phyloP scores from a whole-genome alignment of 164 flowering plant species.

The Cinnamomum chago region DNA sequence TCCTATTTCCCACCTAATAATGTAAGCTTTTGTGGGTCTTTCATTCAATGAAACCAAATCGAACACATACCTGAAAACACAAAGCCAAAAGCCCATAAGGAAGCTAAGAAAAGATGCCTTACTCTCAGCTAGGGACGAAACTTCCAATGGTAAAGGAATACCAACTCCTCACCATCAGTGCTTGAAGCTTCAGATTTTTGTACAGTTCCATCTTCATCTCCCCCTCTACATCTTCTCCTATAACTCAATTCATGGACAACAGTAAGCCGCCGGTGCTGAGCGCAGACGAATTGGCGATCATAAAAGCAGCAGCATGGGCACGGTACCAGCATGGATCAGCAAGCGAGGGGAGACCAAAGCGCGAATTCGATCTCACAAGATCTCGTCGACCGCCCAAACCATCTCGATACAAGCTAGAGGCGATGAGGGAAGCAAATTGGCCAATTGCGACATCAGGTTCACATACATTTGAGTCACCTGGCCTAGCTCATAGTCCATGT shows the following conservation, averaged over 20 bases:
- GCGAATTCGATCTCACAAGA: conserved; percentile 29
- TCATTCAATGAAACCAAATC: background rate
- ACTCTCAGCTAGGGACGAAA: background rate
- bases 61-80: background rate
- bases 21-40: background rate
- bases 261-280: conserved; percentile 4
- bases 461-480: background rate
- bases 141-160: background rate
- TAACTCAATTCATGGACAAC: conserved; percentile 17
- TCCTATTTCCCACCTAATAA: background rate
- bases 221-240: background rate
- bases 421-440: conserved; percentile 9
- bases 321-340: conserved; percentile 63
- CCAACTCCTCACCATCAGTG: conserved; percentile 1
- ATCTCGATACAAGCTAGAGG: conserved; percentile 54
- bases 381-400: conserved; percentile 19
- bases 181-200: background rate
- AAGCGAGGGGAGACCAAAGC: conserved; percentile 22
- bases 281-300: conserved; percentile 29
- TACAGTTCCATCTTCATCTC: conserved; percentile 9
- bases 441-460: background rate
- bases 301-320: conserved; percentile 76
- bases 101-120: conserved; percentile 1
- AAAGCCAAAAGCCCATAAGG: background rate
- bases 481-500: conserved; percentile 3